Conservation (phyloP, 495 filamentous ascomycete species). For the Aspergillus bertholletiae region DNA sequence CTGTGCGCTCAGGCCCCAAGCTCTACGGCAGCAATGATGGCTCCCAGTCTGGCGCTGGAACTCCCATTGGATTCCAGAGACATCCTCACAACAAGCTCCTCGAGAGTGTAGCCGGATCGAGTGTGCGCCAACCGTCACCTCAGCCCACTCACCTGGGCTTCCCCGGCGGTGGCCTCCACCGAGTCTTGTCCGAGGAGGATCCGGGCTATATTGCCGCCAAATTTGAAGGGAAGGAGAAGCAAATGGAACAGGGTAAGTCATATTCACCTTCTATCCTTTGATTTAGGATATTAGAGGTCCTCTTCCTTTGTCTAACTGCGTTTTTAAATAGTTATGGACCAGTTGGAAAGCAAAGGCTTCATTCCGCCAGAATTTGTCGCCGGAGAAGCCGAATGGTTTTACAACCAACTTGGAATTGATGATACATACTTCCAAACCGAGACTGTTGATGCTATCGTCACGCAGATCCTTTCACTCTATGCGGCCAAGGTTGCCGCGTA, state of each 20-base stretch:
- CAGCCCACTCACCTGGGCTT: slow-evolving; percentile 86
- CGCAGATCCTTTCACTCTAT: slow-evolving; percentile 92
- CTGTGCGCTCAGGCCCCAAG: slow-evolving; percentile 34
- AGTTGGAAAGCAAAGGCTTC: slow-evolving; percentile 75
- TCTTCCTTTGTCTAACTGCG: neutral
- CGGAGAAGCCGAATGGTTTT: slow-evolving; percentile 91
- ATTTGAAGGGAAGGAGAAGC: slow-evolving; percentile 89
- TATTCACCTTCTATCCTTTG: neutral
- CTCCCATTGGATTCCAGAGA: slow-evolving; percentile 47
- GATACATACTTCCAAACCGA: slow-evolving; percentile 99
- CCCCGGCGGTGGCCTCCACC: slow-evolving; percentile 56
- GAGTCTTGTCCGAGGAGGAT: slow-evolving; percentile 81
- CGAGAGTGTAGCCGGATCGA: slow-evolving; percentile 56
- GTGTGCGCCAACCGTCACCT: slow-evolving; percentile 72
- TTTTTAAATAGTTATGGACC: slow-evolving; percentile 64
- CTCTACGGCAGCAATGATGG: slow-evolving; percentile 34
- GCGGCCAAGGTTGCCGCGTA: slow-evolving; percentile 96
- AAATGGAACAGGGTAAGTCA: slow-evolving; percentile 80
- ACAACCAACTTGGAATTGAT: slow-evolving; percentile 94
- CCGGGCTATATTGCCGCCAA: slow-evolving; percentile 93
- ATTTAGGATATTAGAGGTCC: neutral
- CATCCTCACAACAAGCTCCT: slow-evolving; percentile 59
- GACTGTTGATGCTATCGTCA: slow-evolving; percentile 79
- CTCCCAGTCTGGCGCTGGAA: slow-evolving; percentile 36
- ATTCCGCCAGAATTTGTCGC: slow-evolving; percentile 81